Evolutionary conservation across 257 asterid species (phyloP).

Genomic region (Solanum etuberosum): DNA sequence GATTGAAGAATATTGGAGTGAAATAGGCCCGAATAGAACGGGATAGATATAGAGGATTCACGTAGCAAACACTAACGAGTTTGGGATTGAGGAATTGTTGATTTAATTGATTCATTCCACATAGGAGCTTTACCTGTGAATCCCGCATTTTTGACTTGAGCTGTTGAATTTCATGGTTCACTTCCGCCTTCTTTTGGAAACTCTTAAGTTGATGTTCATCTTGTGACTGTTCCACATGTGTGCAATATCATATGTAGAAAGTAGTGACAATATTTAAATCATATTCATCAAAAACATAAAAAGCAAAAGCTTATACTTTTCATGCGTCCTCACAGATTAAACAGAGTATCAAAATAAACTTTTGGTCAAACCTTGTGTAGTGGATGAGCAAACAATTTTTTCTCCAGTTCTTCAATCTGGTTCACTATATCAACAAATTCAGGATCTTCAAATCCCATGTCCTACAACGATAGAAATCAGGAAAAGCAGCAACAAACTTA

Average conservation of each 20-base stretch:
- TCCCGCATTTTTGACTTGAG: conserved; percentile 92
- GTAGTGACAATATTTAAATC: background rate
- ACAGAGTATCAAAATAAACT: background rate
- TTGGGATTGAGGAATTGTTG: background rate
- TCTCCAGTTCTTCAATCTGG: conserved; percentile 79
- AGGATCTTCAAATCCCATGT: conserved; percentile 79
- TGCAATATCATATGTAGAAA: background rate
- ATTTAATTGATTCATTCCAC: background rate
- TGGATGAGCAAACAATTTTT: conserved; percentile 66
- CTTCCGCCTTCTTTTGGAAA: conserved; percentile 93
- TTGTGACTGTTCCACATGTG: conserved; percentile 48
- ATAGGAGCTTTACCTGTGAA: conserved; percentile 53
- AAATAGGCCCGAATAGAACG: background rate
- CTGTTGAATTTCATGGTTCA: conserved; percentile 92
- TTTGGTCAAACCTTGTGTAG: conserved; percentile 50
- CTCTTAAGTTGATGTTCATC: conserved; percentile 69
- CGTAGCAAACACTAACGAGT: background rate
- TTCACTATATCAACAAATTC: conserved; percentile 64
- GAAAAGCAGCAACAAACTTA: background rate
- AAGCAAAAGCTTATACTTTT: background rate
- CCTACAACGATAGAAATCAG: conserved; percentile 31
- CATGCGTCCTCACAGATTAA: background rate
- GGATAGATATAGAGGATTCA: background rate
- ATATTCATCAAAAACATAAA: background rate
- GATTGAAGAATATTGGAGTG: background rate